phyloP scores from a whole-genome alignment of 352 stramenopile species.

The Globisporangium viniferum region DNA sequence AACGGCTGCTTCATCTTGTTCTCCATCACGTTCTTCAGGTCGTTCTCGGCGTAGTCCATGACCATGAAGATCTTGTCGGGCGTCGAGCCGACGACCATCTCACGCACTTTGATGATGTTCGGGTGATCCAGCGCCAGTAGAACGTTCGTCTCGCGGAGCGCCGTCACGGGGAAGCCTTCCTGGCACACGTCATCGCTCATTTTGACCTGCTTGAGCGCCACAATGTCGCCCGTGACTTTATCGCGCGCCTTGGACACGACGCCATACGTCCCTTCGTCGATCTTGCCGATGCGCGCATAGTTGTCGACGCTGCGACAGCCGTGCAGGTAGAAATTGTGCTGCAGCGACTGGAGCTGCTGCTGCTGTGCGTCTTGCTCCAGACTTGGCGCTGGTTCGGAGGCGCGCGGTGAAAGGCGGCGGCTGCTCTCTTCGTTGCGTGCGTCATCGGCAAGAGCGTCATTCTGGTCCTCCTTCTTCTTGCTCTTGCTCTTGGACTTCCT shows the following conservation, averaged over 20 bases:
- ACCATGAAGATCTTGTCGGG: slow-evolving; percentile 91
- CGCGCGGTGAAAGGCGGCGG: background rate
- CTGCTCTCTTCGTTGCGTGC: background rate
- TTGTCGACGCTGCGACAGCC: slow-evolving; percentile 94
- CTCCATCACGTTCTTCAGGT: slow-evolving; percentile 85
- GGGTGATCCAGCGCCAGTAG: slow-evolving; percentile 77
- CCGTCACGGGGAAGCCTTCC: slow-evolving; percentile 84
- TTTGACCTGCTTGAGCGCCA: slow-evolving; percentile 92
- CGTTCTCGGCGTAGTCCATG: slow-evolving; percentile 89
- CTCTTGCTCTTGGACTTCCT: background rate
- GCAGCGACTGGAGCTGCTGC: background rate
- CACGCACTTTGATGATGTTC: slow-evolving; percentile 84
- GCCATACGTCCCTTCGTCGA: slow-evolving; percentile 97
- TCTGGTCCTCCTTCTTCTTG: background rate
- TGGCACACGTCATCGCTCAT: slow-evolving; percentile 71
- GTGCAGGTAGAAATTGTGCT: slow-evolving; percentile 73
- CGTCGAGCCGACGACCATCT: slow-evolving; percentile 88
- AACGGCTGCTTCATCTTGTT: slow-evolving; percentile 81
- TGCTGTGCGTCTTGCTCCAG: background rate
- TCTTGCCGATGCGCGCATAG: slow-evolving; percentile 92
- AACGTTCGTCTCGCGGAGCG: slow-evolving; percentile 85
- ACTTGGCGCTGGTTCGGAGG: background rate
- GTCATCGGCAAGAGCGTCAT: background rate
- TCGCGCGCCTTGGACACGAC: slow-evolving; percentile 95
- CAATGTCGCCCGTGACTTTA: slow-evolving; percentile 87